Conservation (phyloP, 495 filamentous ascomycete genomes). For the Neurospora sp. region DNA sequence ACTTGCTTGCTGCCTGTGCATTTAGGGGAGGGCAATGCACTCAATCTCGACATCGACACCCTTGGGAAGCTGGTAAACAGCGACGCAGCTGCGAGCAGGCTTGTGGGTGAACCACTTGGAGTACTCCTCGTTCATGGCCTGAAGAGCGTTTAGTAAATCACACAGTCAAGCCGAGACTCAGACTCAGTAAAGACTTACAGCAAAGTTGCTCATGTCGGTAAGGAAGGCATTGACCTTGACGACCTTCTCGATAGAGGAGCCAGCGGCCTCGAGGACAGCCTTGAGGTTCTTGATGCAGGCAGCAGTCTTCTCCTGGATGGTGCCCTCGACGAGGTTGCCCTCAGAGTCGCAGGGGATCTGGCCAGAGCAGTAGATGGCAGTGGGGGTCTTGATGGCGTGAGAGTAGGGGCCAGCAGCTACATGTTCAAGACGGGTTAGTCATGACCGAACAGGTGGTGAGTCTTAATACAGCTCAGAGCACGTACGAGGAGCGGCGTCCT, state of each 20-base stretch:
- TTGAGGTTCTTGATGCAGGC: slow-evolving; percentile 69
- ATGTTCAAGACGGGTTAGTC: background rate
- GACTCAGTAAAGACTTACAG: slow-evolving; percentile 17
- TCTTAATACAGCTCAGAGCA: slow-evolving; percentile 5
- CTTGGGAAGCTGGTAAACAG: slow-evolving; percentile 83
- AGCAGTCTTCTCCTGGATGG: slow-evolving; percentile 65
- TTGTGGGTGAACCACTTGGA: slow-evolving; percentile 80
- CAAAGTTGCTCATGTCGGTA: slow-evolving; percentile 75
- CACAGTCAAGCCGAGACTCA: background rate
- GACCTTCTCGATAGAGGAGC: slow-evolving; percentile 60
- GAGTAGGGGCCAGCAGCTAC: slow-evolving; percentile 53
- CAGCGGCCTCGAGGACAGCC: slow-evolving; percentile 68
- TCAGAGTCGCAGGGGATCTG: slow-evolving; percentile 74
- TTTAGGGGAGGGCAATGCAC: slow-evolving; percentile 64
- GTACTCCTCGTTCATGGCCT: slow-evolving; percentile 80
- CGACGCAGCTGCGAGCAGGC: slow-evolving; percentile 88
- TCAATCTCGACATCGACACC: slow-evolving; percentile 89
- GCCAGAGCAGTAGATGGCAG: slow-evolving; percentile 83
- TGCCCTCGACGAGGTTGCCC: slow-evolving; percentile 66
- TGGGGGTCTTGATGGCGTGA: slow-evolving; percentile 78
- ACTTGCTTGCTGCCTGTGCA: background rate
- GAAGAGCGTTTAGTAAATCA: slow-evolving; percentile 4
- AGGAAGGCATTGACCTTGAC: slow-evolving; percentile 82
- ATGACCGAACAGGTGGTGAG: background rate
- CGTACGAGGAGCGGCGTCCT: slow-evolving; percentile 43